Evolutionary conservation across 1,139 yeast species (phyloP).

Genomic region (Yueomyces sp.): DNA sequence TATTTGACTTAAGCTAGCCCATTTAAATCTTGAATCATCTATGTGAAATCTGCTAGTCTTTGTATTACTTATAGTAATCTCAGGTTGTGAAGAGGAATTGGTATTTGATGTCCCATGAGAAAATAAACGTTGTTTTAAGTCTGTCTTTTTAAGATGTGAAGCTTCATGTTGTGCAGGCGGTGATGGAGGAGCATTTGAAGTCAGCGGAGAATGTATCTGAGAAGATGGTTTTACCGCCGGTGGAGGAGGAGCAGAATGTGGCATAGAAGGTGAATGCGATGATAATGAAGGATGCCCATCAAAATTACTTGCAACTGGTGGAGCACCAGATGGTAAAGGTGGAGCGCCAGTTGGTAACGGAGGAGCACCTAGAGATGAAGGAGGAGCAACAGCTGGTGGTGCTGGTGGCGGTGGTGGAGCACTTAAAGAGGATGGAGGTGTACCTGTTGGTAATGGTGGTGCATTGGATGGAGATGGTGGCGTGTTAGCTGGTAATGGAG

Average conservation of each 20-base stretch:
- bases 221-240: conserved; percentile 14
- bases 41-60: conserved; percentile 31
- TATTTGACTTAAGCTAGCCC: conserved; percentile 52
- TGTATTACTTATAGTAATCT: background rate
- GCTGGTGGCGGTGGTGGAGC: conserved; percentile 4
- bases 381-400: conserved; percentile 9
- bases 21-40: conserved; percentile 67
- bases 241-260: conserved; percentile 9
- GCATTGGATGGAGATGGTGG: conserved; percentile 13
- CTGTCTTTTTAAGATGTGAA: conserved; percentile 12
- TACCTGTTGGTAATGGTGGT: conserved; percentile 8
- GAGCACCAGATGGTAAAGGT: conserved; percentile 3
- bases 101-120: conserved; percentile 5
- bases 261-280: conserved; percentile 1
- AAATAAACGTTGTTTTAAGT: conserved; percentile 22
- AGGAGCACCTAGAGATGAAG: conserved; percentile 23
- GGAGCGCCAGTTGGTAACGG: conserved; percentile 11
- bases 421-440: conserved; percentile 3
- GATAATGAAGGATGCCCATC: conserved; percentile 2
- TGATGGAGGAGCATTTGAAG: conserved; percentile 14
- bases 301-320: conserved; percentile 3
- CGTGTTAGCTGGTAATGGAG: conserved; percentile 4
- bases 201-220: conserved; percentile 3
- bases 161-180: conserved; percentile 13
- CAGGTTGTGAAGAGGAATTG: background rate